Base-by-base conservation (phyloP, 352 stramenopile species). In the Globisporangium cystogenes region DNA sequence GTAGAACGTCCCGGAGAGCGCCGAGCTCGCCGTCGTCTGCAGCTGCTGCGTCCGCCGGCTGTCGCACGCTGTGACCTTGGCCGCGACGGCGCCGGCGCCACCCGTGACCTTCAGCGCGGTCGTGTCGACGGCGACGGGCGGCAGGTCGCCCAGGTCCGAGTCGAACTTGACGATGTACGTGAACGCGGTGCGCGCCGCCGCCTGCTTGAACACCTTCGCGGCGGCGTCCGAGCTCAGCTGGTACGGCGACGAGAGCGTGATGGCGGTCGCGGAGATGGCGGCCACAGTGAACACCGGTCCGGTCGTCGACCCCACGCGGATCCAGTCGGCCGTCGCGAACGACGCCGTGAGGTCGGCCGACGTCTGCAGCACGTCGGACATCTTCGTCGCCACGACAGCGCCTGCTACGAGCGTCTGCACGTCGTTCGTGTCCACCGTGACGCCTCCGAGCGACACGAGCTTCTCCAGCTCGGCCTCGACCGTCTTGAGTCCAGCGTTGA, bases 261-360 rank as follows among this genome's bases (percentile, higher is more conserved):
- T 89, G 2, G 55, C 64, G 14, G 75, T 71, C 2, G 67, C 36
- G 12, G 69, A 72, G 35, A 96, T 91, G 15, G 65, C 68, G 4
- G 72, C 58, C 20, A 97, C 80, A 0, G 83, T 86, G 59, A 96
- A 98, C 18, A 98, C 85, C 5, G 77, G 82, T 0, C 91, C 93
- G 23, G 67, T 70, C 21, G 50, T 55, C 35, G 87, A 81, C 12
- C 74, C 85, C 7, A 98, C 65, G 14, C 95, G 88, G 48, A 98
- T 96, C 93, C 93, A 98, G 58, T 98, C 90, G 14, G 85, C 89
- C 31, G 88, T 64, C 8, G 55, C 42, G 29, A 97, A 96, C 27
- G 74, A 67, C 0, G 48, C 37, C 20, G 57, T 85, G 6, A 97
- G 78, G 45, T 87, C 82, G 29, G 3, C 55, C 58, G 4, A 35